phyloP scores from a whole-genome alignment of 768 basidiomycete species.

The Coprinopsis cinerea region DNA sequence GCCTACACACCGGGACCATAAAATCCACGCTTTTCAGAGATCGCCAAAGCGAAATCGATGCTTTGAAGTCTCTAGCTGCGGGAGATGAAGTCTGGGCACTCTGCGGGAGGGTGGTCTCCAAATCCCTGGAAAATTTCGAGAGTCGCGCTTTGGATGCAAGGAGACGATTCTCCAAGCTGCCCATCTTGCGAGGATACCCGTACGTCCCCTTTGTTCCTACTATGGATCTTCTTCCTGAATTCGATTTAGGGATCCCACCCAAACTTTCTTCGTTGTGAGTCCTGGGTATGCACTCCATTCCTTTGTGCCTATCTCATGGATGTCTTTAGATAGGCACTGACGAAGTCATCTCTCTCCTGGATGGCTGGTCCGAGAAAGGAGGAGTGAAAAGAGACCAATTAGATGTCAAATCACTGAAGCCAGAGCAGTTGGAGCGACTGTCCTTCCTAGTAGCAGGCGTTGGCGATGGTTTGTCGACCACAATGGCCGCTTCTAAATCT shows the following conservation, averaged over 20 bases:
- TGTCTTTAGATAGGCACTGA: constrained; percentile 20
- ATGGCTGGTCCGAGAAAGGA: constrained; percentile 25
- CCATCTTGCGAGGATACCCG: constrained; percentile 14
- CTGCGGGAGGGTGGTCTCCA: not conserved
- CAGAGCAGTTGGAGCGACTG: constrained; percentile 13
- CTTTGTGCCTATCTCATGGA: not conserved
- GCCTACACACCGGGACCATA: constrained; percentile 16
- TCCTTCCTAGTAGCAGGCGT: constrained; percentile 24
- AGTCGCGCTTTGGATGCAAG: constrained; percentile 15
- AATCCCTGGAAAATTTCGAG: constrained; percentile 9
- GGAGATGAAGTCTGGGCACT: constrained; percentile 4
- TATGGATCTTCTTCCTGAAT: not conserved
- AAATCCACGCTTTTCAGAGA: constrained; percentile 5
- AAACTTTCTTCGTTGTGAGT: constrained; percentile 10
- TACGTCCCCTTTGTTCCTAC: constrained; percentile 6
- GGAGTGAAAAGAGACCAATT: constrained; percentile 17
- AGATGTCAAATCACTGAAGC: constrained; percentile 13
- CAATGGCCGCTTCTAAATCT: not conserved
- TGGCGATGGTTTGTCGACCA: constrained; percentile 18
- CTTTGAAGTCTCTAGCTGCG: not conserved
- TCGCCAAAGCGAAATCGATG: not conserved
- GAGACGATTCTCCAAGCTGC: constrained; percentile 13
- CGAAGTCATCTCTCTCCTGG: constrained; percentile 20
- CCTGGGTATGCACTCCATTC: not conserved
- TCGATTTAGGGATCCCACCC: constrained; percentile 5